Evolutionary conservation across 2,329 filamentous ascomycete genomes (phyloP).

Genomic region (Dryadomyces quercus-mongolicae): DNA sequence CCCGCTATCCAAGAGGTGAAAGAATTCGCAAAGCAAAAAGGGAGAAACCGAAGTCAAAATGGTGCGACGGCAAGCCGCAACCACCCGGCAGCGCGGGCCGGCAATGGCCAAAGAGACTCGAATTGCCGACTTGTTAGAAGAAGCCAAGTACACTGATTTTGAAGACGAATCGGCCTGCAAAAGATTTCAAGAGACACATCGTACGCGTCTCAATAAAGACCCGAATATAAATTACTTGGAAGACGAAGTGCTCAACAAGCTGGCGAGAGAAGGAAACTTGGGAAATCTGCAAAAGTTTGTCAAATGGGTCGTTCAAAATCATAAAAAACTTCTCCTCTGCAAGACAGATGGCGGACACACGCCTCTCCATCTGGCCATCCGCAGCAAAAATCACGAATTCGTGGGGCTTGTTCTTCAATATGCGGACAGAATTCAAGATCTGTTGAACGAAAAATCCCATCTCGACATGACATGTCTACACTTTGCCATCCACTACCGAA

Average conservation of each 20-base stretch:
- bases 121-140: background rate
- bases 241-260: constrained; percentile 1
- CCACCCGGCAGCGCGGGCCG: background rate
- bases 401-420: constrained; percentile 3
- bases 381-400: constrained; percentile 1
- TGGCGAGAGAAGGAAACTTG: background rate
- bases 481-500: constrained; percentile 2
- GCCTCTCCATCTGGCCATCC: constrained; percentile 5
- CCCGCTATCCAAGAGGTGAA: too few species aligned
- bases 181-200: constrained; percentile 1
- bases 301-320: constrained; percentile 1
- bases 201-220: background rate
- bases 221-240: background rate
- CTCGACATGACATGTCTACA: constrained; percentile 2
- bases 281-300: background rate
- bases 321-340: background rate
- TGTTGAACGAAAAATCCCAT: background rate
- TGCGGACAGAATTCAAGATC: background rate
- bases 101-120: background rate
- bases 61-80: background rate
- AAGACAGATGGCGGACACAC: constrained; percentile 1
- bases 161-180: background rate
- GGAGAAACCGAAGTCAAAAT: background rate
- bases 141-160: background rate
- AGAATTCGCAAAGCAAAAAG: background rate